A percentile compares a stretch with the other conserved stretches of the same genome.
Conservation (phyloP, 257 asterid genomes). For the Lycium barbarum region DNA sequence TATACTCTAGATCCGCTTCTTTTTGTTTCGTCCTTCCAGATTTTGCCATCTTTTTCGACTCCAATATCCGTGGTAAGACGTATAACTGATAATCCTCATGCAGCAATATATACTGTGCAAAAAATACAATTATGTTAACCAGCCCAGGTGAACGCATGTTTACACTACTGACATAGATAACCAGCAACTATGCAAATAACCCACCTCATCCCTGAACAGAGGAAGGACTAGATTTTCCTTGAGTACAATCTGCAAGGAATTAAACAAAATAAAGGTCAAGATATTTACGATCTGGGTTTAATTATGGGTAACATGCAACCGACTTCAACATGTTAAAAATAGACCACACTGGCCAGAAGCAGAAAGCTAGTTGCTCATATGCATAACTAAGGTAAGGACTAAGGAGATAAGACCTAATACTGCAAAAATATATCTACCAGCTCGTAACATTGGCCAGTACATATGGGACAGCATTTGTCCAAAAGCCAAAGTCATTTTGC, state of each 20-base stretch:
- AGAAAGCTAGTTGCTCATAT: constrained; percentile 17
- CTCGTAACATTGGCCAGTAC: background rate
- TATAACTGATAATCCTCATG: constrained; percentile 93
- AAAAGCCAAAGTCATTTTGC: constrained; percentile 12
- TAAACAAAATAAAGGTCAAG: constrained; percentile 32
- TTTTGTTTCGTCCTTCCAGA: constrained; percentile 94
- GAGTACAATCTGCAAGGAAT: constrained; percentile 79
- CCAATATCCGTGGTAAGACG: constrained; percentile 85
- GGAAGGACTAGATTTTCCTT: constrained; percentile 93
- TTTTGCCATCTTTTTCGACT: constrained; percentile 97
- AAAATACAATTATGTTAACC: constrained; percentile 30
- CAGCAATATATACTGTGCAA: constrained; percentile 76
- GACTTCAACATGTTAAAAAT: constrained; percentile 12
- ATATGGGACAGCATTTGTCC: background rate
- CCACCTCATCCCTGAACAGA: constrained; percentile 92
- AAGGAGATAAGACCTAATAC: constrained; percentile 1
- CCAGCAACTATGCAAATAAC: constrained; percentile 39
- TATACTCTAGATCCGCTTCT: constrained; percentile 98
- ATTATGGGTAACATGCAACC: background rate
- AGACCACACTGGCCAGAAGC: constrained; percentile 13
- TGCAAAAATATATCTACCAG: background rate
- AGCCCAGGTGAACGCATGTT: background rate
- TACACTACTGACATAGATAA: background rate
- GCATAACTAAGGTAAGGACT: constrained; percentile 13
- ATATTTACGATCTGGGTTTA: constrained; percentile 33